These are phyloP conservation scores for Alternaria infectoria DNA, from an alignment of 2,329 filamentous ascomycete species.

Conservation along the genomic window DNA sequence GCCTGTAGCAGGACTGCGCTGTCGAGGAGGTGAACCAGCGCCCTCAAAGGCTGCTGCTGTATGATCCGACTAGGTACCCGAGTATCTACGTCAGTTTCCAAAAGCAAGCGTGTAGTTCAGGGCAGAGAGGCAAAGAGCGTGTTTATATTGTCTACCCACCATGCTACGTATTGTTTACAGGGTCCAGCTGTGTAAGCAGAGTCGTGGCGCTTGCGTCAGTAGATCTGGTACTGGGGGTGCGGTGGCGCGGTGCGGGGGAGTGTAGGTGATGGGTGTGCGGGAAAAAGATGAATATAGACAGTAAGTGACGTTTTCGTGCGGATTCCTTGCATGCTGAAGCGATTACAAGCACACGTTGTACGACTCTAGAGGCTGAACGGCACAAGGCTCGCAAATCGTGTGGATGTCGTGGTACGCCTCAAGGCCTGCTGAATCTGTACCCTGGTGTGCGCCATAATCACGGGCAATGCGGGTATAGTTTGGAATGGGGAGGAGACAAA, in stretches of 20 bases:
- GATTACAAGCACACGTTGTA: slow-evolving; percentile 41
- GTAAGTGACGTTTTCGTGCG: slow-evolving; percentile 23
- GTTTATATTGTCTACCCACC: slow-evolving; percentile 45
- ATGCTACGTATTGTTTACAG: slow-evolving; percentile 42
- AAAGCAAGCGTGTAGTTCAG: slow-evolving; percentile 11
- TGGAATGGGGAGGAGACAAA: slow-evolving; percentile 9
- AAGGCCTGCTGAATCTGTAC: background rate
- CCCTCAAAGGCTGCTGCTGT: slow-evolving; percentile 32
- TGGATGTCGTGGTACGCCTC: slow-evolving; percentile 17
- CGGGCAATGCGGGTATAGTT: slow-evolving; percentile 30
- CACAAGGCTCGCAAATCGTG: slow-evolving; percentile 33
- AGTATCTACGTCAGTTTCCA: slow-evolving; percentile 30
- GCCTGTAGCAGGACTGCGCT: slow-evolving; percentile 23
- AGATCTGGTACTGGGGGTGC: slow-evolving; percentile 39
- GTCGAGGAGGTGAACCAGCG: slow-evolving; percentile 23
- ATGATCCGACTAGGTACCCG: slow-evolving; percentile 37
- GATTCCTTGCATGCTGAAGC: slow-evolving; percentile 47
- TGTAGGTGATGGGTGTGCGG: slow-evolving; percentile 23
- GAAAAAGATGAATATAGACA: slow-evolving; percentile 24
- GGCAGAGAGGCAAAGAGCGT: slow-evolving; percentile 11
- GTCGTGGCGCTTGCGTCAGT: slow-evolving; percentile 40
- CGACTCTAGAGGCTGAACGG: slow-evolving; percentile 36
- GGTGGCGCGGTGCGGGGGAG: slow-evolving; percentile 26
- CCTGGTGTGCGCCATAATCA: slow-evolving; percentile 22
- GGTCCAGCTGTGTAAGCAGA: slow-evolving; percentile 30